phyloP scores from a whole-genome alignment of 176 grass and related monocot genomes.

The Dendrocalamus sinicus region DNA sequence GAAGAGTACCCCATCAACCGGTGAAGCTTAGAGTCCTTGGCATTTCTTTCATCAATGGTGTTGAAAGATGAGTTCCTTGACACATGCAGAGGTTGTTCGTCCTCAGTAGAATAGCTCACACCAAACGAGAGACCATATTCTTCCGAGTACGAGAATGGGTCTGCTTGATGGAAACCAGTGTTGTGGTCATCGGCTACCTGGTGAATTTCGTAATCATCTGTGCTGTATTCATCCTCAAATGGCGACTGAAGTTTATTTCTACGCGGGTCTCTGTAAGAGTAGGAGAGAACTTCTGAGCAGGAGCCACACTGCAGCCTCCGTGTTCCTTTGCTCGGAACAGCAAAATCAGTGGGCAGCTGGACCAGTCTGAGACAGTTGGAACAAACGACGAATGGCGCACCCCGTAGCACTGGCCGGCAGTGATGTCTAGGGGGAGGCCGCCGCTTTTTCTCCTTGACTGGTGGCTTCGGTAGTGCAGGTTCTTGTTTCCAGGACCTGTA shows the following conservation, averaged over 20 bases:
- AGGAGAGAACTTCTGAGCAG: conserved; percentile 67
- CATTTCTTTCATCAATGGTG: conserved; percentile 36
- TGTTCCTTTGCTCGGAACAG: conserved; percentile 53
- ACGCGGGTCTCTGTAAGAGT: conserved; percentile 63
- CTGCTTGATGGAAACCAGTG: neutral
- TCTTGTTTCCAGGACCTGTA: conserved; percentile 48
- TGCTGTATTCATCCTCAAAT: conserved; percentile 42
- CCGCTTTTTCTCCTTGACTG: conserved; percentile 38
- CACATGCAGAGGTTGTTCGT: conserved; percentile 57
- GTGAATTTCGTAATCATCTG: conserved; percentile 38
- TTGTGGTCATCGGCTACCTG: conserved; percentile 4
- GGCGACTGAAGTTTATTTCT: conserved; percentile 49
- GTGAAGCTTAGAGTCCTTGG: conserved; percentile 61
- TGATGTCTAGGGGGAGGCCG: conserved; percentile 50
- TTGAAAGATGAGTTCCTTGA: conserved; percentile 76
- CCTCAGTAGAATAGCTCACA: conserved; percentile 58
- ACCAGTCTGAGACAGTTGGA: conserved; percentile 64
- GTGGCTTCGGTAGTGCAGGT: neutral
- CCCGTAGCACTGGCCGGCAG: conserved; percentile 69
- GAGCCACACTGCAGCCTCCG: conserved; percentile 70
- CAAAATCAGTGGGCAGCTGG: conserved; percentile 71
- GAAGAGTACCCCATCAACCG: conserved; percentile 85
- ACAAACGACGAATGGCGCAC: conserved; percentile 91
- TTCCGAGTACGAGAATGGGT: conserved; percentile 68
- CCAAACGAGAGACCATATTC: conserved; percentile 57